Conservation (phyloP, 345 rosid genomes). For the Populus simonii region DNA sequence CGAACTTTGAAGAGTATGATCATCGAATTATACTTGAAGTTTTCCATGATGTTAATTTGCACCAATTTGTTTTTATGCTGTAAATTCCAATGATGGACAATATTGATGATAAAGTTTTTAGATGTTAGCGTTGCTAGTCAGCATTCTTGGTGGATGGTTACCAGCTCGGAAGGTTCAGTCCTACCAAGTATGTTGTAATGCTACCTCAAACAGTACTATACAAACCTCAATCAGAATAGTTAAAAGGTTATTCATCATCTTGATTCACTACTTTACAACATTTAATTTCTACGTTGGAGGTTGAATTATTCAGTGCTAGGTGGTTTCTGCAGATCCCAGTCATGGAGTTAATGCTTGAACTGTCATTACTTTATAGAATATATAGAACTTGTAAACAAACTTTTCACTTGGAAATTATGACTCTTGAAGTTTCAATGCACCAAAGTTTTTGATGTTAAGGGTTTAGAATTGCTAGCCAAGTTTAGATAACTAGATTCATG, state of each 20-base stretch:
- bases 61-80: conserved; percentile 51
- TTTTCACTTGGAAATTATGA: not conserved
- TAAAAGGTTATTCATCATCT: not conserved
- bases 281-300: not conserved
- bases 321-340: not conserved
- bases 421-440: not conserved
- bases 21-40: conserved; percentile 62
- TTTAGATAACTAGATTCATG: too few relatives aligned
- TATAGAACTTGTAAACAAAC: not conserved
- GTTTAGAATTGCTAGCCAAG: not conserved
- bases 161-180: not conserved
- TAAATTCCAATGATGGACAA: conserved; percentile 40
- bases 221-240: not conserved
- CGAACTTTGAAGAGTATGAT: conserved; percentile 59
- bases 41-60: conserved; percentile 70
- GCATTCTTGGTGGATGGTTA: not conserved
- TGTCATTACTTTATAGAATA: not conserved
- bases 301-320: not conserved
- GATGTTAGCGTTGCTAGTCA: not conserved
- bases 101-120: not conserved
- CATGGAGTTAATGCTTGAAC: not conserved
- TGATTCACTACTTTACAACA: not conserved
- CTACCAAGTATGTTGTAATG: not conserved
- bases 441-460: not conserved
- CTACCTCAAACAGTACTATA: not conserved